Evolutionary conservation across 306 rosid genomes (phyloP).

Genomic region (Cucumis sativus): DNA sequence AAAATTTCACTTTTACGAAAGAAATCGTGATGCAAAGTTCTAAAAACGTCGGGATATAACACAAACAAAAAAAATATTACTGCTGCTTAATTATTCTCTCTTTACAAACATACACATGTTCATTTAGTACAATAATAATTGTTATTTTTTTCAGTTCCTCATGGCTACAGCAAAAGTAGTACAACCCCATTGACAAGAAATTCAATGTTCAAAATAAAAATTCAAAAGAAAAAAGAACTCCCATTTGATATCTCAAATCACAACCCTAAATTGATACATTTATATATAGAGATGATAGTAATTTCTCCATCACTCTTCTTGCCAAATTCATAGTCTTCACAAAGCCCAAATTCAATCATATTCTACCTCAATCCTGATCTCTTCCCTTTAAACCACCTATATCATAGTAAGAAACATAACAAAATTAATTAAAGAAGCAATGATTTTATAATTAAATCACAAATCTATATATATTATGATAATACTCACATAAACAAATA

Average conservation of each 20-base stretch:
- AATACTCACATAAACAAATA: neutral
- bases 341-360: neutral
- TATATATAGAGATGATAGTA: too few relatives aligned
- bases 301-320: neutral
- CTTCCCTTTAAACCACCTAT: conserved; percentile 59
- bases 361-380: conserved; percentile 21
- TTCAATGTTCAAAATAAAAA: conserved; percentile 1
- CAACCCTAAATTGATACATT: neutral
- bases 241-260: neutral
- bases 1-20: too few relatives aligned
- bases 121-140: conserved; percentile 3
- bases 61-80: neutral
- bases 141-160: neutral
- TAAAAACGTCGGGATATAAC: too few relatives aligned
- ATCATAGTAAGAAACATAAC: neutral
- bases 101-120: neutral
- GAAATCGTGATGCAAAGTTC: too few relatives aligned
- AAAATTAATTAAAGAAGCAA: neutral
- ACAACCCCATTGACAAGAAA: neutral
- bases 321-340: neutral
- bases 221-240: neutral
- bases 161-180: neutral
- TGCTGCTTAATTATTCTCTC: neutral
- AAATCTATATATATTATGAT: neutral
- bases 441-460: neutral